Base-by-base conservation (phyloP, 2,329 filamentous ascomycete genomes). In the Apiospora kogelbergensis region DNA sequence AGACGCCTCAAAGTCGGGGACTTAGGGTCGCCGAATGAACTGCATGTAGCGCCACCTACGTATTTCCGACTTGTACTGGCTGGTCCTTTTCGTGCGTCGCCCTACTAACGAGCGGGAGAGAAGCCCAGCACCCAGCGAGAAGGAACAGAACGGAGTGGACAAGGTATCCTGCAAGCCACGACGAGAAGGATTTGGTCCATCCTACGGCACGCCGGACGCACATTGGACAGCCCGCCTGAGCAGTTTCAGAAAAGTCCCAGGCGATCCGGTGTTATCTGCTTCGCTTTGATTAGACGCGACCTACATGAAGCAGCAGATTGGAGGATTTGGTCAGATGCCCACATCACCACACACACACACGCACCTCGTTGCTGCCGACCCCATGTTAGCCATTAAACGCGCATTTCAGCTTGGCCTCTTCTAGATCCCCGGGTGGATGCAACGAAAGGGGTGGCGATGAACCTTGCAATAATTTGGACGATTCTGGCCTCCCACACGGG, bases 261-360 rank as follows among this genome's bases (percentile, higher is more conserved):
- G 53, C 53, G 53, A 17, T 11, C 17, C 53, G 17, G 26, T 26
- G 45, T 30, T 20, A 60, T 60, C 26, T 33, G 53, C 20, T 42
- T 26, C n/a, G 48, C 53, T 60, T 37, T 60, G 37, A n/a, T 60
- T 37, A 60, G 53, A 37, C 53, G 53, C 53, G 53, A n/a, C 53
- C 6, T 60, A 57, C 24, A 17, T 5, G 22, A 26, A n/a, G 11
- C 20, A 20, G 6, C 9, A 15, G 22, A 53, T 11, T 30, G 30
- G 17, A 60, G 17, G 53, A 60, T n/a, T 6, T 60, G 53, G 53
- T 60, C 53, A 60, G 53, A n/a, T 60, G 53, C 53, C 30, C 53
- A 37, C 30, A 9, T 20, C 24, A 7, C 9, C 26, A 20, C 48
- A 33, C 53, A 37, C 53, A n/a, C 53, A 33, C 26, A 60, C 26